phyloP scores from a whole-genome alignment of 495 filamentous ascomycete genomes.

The Terfezia boudieri region DNA sequence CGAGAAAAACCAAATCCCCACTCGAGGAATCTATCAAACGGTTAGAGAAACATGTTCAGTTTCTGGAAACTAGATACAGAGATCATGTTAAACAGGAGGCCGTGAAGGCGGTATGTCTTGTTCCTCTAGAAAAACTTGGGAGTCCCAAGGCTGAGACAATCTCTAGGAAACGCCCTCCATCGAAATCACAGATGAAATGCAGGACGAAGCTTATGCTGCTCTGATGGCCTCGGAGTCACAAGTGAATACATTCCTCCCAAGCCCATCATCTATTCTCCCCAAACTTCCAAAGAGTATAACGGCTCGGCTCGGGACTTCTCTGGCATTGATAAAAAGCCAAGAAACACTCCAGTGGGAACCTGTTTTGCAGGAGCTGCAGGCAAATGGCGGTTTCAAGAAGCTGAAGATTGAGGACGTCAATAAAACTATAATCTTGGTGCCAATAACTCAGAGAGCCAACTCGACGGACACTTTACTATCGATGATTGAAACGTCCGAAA shows the following conservation, averaged over 20 bases:
- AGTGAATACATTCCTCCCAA: conserved; percentile 9
- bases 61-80: conserved; percentile 12
- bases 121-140: background rate
- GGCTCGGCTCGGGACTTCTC: conserved; percentile 3
- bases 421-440: conserved; percentile 7
- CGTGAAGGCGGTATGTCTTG: background rate
- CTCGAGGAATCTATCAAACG: conserved; percentile 7
- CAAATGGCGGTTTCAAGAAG: conserved; percentile 10
- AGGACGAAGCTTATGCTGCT: conserved; percentile 12
- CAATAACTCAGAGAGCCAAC: conserved; percentile 5
- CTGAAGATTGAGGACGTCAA: conserved; percentile 11
- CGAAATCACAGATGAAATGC: conserved; percentile 15
- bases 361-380: conserved; percentile 5
- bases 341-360: conserved; percentile 4
- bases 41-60: conserved; percentile 17
- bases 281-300: conserved; percentile 4
- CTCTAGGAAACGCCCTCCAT: conserved; percentile 8
- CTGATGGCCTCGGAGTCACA: conserved; percentile 11
- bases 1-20: conserved; percentile 3
- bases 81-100: conserved; percentile 10
- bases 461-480: conserved; percentile 4
- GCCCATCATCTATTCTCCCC: conserved; percentile 5
- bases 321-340: conserved; percentile 1
- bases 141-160: background rate
- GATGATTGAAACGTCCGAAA: conserved; percentile 8